Conservation (phyloP, 2,329 filamentous ascomycete species). For the Fusarium pseudoanthophilum region DNA sequence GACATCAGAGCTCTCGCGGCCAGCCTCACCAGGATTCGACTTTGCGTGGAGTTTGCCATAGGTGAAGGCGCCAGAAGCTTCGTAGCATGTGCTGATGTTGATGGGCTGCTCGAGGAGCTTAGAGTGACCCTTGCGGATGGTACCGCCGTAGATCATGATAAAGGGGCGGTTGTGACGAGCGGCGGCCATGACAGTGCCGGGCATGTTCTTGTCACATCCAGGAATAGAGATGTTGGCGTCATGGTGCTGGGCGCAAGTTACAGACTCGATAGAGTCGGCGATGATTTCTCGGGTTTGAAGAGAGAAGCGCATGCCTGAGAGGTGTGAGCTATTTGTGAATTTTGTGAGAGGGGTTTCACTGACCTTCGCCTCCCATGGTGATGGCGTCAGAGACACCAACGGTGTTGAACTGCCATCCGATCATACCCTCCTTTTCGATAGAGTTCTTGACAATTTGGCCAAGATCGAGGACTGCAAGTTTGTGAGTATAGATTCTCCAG, state of each 20-base stretch:
- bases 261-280: conserved; percentile 92
- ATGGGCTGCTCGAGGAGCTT: conserved; percentile 79
- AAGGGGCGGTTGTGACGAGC: conserved; percentile 91
- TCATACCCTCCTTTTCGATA: conserved; percentile 83
- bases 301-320: conserved; percentile 88
- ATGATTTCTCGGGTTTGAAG: conserved; percentile 92
- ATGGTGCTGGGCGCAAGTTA: conserved; percentile 91
- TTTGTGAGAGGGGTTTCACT: conserved; percentile 29
- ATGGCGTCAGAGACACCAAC: conserved; percentile 91
- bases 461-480: conserved; percentile 76
- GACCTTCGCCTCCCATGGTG: conserved; percentile 93
- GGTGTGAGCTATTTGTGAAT: background rate
- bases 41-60: conserved; percentile 82
- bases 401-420: conserved; percentile 95
- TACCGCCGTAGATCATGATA: conserved; percentile 95
- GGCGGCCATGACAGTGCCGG: conserved; percentile 89
- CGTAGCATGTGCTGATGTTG: conserved; percentile 90
- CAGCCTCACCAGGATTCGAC: conserved; percentile 67
- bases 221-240: conserved; percentile 94
- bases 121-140: conserved; percentile 88
- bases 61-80: conserved; percentile 83
- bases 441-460: conserved; percentile 88
- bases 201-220: conserved; percentile 98
- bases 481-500: conserved; percentile 26
- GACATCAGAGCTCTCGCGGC: conserved; percentile 79